Evolutionary conservation across 345 rosid species (phyloP), one percentile per base, ranked within the genome.

Genomic region (Stellera chamaejasme): DNA sequence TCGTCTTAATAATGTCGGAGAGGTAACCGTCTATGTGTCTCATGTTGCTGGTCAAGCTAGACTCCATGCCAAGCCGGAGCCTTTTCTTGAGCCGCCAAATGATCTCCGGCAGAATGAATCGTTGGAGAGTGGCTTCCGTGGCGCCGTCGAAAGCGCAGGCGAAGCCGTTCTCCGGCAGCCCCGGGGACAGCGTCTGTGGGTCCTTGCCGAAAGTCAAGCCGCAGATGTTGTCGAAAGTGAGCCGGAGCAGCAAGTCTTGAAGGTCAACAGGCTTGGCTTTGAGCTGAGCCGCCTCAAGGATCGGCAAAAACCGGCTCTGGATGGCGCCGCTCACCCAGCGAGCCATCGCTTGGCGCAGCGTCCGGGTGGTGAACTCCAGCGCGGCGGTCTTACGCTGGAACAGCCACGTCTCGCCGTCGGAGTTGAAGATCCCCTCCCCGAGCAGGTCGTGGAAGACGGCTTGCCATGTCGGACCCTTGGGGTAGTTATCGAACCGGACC

Each of bases 381-480:
- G 95, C 95, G n/a, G 91, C 91, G 2, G 95, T 83, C 72, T 76
- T 87, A 10, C 95, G 82, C 59, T 87, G 95, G 61, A 79, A 87
- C 27, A 72, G 61, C 95, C 91, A 87, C 60, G 83, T 83, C 66
- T 83, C 83, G 0, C 95, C 95, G 46, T 87, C 95, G 0, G 87
- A 71, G 55, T 87, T 87, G 56, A 83, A 83, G 58, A 87, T 87
- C 52, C 91, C 95, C 10, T 83, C 78, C 0, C 88, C 91, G 0
- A 87, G 78, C 56, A 87, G 66, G 65, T 87, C 95, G 48, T 87
- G 91, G 46, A 87, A 87, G 1, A 63, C 91, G 0, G 81, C 70
- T 56, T 87, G 95, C 95, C 95, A 87, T 4, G 59, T 75, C 12
- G 95, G 95, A 13, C 95, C 95, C 64, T 87, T 81, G 1, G 88